Evolutionary conservation across 306 rosid genomes (phyloP).

Genomic region (Amphicarpaea edgeworthii): DNA sequence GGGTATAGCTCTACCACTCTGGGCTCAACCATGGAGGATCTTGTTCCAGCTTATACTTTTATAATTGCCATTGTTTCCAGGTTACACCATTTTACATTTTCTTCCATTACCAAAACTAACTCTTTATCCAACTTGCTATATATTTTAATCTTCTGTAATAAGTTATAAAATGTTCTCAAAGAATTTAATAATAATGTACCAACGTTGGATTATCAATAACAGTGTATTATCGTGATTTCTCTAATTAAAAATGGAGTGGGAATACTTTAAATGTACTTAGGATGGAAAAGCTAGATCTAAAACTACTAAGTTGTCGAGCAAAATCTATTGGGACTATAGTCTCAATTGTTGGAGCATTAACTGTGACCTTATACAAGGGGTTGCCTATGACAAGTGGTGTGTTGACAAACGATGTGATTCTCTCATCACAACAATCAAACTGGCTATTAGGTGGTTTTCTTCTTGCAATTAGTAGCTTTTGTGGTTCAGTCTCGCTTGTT

Average conservation of each 20-base stretch:
- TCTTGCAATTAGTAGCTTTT: slow-evolving; percentile 34
- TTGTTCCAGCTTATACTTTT: slow-evolving; percentile 54
- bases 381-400: slow-evolving; percentile 27
- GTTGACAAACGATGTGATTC: neutral
- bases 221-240: no score
- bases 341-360: slow-evolving; percentile 52
- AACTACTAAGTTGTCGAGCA: slow-evolving; percentile 45
- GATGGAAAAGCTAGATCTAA: slow-evolving; percentile 52
- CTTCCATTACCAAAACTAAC: no score
- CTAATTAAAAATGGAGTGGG: no score
- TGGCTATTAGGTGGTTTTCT: slow-evolving; percentile 56
- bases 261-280: neutral
- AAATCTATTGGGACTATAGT: slow-evolving; percentile 50
- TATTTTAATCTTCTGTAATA: no score
- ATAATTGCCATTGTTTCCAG: slow-evolving; percentile 44
- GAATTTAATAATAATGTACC: no score
- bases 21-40: slow-evolving; percentile 47
- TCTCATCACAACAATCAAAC: slow-evolving; percentile 24
- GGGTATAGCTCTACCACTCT: slow-evolving; percentile 55
- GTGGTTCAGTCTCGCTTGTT: slow-evolving; percentile 23
- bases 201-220: no score
- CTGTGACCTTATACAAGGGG: slow-evolving; percentile 51
- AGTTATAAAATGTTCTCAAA: no score
- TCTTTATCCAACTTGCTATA: no score
- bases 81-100: neutral